Percentiles rank a stretch among this genome's conserved stretches.
phyloP scores from a whole-genome alignment of 169 alveolate genomes.

The Ichthyophthirius multifiliis region DNA sequence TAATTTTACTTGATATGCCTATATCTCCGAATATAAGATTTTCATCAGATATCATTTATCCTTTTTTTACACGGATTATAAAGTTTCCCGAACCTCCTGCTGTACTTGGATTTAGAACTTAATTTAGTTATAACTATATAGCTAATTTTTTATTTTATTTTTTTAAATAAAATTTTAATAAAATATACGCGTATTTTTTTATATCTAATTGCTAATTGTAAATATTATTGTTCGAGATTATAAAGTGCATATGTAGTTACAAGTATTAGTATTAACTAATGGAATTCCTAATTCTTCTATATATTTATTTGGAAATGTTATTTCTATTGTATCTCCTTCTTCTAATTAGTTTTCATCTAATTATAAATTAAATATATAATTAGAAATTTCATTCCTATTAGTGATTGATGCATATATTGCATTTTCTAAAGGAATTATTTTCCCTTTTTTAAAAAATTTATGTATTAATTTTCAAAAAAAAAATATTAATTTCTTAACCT shows the following conservation, averaged over 20 bases:
- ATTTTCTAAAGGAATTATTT: no score
- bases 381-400: no score
- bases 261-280: not conserved
- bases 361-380: no score
- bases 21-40: not conserved
- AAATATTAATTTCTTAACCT: no score
- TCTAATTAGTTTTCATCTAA: not conserved
- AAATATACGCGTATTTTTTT: not conserved
- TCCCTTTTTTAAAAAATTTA: no score
- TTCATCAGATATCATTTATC: not conserved
- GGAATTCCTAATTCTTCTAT: not conserved
- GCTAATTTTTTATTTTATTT: not conserved
- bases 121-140: not conserved
- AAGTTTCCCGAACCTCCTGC: not conserved
- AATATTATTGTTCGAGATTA: not conserved
- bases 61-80: not conserved
- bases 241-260: not conserved
- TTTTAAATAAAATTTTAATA: no score
- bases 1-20: not conserved
- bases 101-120: not conserved
- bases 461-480: no score
- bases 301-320: not conserved
- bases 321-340: not conserved
- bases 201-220: not conserved
- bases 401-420: no score